Percentiles rank a stretch among this genome's conserved stretches.
phyloP scores from a whole-genome alignment of 2,329 filamentous ascomycete species.

The Pyrenochaeta sp. region DNA sequence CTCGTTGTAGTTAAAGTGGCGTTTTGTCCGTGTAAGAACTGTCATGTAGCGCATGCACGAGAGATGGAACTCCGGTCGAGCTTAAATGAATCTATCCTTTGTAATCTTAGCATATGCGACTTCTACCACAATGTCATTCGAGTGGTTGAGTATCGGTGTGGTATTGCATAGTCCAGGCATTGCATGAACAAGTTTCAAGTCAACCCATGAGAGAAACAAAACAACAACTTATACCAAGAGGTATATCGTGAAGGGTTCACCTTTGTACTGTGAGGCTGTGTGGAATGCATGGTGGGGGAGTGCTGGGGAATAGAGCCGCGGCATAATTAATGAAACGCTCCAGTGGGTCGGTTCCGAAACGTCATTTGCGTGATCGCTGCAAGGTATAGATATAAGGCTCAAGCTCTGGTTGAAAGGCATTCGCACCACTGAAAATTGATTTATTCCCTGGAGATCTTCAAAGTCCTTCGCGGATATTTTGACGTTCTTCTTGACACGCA shows the following conservation, averaged over 20 bases:
- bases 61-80: not conserved
- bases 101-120: conserved; percentile 20
- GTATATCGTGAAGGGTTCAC: too few relatives aligned
- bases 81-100: conserved; percentile 12
- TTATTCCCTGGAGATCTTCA: too few relatives aligned
- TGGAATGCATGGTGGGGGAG: too few relatives aligned
- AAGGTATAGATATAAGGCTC: conserved; percentile 15
- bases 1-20: too few relatives aligned
- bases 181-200: too few relatives aligned
- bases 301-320: conserved; percentile 6
- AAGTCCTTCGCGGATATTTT: too few relatives aligned
- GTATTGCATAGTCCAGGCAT: too few relatives aligned
- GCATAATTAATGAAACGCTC: conserved; percentile 24
- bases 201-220: too few relatives aligned
- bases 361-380: conserved; percentile 26
- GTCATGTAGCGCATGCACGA: not conserved
- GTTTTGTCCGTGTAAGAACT: not conserved
- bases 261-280: too few relatives aligned
- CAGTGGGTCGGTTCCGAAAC: conserved; percentile 31
- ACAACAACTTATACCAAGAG: too few relatives aligned
- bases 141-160: too few relatives aligned
- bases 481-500: not conserved
- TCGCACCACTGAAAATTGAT: not conserved
- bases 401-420: not conserved
- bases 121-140: too few relatives aligned